Evolutionary conservation across 1,139 yeast genomes (phyloP).

Genomic region (Yamadazyma pseudoaaseri): DNA sequence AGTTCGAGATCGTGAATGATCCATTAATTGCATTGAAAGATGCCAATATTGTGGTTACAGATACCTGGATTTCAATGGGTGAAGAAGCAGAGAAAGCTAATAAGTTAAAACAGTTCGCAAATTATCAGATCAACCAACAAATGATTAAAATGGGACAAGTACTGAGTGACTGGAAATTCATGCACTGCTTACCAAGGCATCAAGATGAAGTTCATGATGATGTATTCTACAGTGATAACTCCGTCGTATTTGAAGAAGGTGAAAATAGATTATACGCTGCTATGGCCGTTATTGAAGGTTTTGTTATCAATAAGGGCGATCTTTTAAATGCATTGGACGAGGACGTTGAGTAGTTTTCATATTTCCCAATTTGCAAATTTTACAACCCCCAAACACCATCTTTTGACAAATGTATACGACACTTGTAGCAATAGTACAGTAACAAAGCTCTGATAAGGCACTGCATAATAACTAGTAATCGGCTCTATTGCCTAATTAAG

Average conservation of each 20-base stretch:
- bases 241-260: slow-evolving; percentile 91
- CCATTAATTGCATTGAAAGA: slow-evolving; percentile 68
- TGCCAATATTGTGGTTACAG: slow-evolving; percentile 90
- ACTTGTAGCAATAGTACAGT: no score
- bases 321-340: slow-evolving; percentile 23
- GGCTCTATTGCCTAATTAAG: no score
- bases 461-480: no score
- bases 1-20: slow-evolving; percentile 65
- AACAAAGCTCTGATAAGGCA: no score
- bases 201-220: slow-evolving; percentile 92
- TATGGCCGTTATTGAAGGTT: slow-evolving; percentile 86
- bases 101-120: slow-evolving; percentile 77
- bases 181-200: slow-evolving; percentile 98
- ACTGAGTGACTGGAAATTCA: slow-evolving; percentile 73
- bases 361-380: neutral
- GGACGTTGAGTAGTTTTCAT: slow-evolving; percentile 1
- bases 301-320: slow-evolving; percentile 81
- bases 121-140: slow-evolving; percentile 76
- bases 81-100: slow-evolving; percentile 76
- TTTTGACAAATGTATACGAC: no score
- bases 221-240: slow-evolving; percentile 79
- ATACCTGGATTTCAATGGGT: slow-evolving; percentile 98
- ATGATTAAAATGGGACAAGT: slow-evolving; percentile 60
- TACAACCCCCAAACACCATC: no score
- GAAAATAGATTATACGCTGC: slow-evolving; percentile 97